phyloP scores from a whole-genome alignment of 495 filamentous ascomycete species.

The Mytilinidion resinicola region DNA sequence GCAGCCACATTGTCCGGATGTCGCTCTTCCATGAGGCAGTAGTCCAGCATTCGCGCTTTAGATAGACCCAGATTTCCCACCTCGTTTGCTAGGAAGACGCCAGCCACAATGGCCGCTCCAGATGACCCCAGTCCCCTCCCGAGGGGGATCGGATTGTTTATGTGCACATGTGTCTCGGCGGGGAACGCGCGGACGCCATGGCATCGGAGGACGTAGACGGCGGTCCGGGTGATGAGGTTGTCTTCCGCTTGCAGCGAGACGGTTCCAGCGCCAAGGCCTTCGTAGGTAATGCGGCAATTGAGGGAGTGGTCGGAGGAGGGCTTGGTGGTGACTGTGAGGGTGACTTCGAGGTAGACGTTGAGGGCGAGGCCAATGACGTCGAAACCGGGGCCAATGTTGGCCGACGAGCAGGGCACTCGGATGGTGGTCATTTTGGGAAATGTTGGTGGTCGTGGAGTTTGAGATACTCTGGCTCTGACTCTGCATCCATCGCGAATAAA shows the following conservation, averaged over 20 bases:
- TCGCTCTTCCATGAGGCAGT: conserved; percentile 90
- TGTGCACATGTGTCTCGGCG: conserved; percentile 77
- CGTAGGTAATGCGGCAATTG: conserved; percentile 85
- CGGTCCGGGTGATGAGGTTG: conserved; percentile 87
- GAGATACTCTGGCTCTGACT: neutral
- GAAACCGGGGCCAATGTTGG: conserved; percentile 95
- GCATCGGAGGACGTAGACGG: conserved; percentile 87
- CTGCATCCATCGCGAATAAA: neutral
- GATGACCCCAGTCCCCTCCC: conserved; percentile 87
- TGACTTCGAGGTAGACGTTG: conserved; percentile 81
- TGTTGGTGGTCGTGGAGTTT: too few relatives aligned
- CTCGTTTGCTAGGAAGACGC: conserved; percentile 84
- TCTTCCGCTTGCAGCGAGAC: conserved; percentile 70
- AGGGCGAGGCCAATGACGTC: conserved; percentile 94
- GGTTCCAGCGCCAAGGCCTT: conserved; percentile 71
- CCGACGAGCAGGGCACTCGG: conserved; percentile 73
- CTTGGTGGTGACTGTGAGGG: conserved; percentile 56
- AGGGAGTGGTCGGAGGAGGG: conserved; percentile 53
- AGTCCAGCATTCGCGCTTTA: conserved; percentile 83
- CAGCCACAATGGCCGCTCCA: conserved; percentile 89
- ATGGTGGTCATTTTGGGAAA: conserved; percentile 22
- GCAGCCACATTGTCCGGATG: conserved; percentile 97
- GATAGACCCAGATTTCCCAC: conserved; percentile 72
- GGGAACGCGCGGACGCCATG: conserved; percentile 79
- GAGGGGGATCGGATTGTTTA: conserved; percentile 87